phyloP scores from a whole-genome alignment of 2,329 filamentous ascomycete genomes.

The Microdochium nivale region DNA sequence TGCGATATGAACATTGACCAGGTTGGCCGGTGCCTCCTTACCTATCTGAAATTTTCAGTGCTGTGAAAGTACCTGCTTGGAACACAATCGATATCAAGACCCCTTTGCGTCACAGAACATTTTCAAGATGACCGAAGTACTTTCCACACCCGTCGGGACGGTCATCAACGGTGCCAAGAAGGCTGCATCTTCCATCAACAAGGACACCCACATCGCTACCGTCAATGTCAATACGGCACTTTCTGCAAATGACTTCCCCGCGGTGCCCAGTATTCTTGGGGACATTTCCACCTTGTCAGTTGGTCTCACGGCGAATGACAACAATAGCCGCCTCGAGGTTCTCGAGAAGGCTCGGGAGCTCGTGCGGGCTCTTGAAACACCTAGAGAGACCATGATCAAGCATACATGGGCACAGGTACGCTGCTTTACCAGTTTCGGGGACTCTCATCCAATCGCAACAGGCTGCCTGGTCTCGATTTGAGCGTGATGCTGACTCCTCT shows the following conservation, averaged over 20 bases:
- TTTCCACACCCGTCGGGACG: no score
- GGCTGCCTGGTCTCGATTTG: no score
- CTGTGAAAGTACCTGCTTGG: no score
- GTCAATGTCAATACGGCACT: slow-evolving; percentile 17
- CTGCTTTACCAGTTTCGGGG: neutral
- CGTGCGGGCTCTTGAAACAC: slow-evolving; percentile 30
- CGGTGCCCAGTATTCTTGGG: slow-evolving; percentile 3
- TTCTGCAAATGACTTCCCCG: slow-evolving; percentile 6
- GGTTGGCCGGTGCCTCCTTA: no score
- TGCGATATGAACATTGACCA: no score
- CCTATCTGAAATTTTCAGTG: no score
- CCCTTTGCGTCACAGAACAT: no score
- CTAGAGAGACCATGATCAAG: slow-evolving; percentile 37
- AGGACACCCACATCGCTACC: neutral
- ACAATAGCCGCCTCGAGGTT: slow-evolving; percentile 13
- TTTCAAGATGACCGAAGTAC: no score
- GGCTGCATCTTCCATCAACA: no score
- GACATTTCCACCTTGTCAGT: slow-evolving; percentile 5
- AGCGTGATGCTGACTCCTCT: neutral
- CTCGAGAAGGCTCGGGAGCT: slow-evolving; percentile 22
- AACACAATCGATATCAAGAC: no score
- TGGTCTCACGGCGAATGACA: neutral
- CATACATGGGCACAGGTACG: slow-evolving; percentile 34
- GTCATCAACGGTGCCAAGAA: no score
- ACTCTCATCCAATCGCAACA: neutral